Evolutionary conservation across 2,329 filamentous ascomycete species (phyloP).

Genomic region (Boeremia exigua): DNA sequence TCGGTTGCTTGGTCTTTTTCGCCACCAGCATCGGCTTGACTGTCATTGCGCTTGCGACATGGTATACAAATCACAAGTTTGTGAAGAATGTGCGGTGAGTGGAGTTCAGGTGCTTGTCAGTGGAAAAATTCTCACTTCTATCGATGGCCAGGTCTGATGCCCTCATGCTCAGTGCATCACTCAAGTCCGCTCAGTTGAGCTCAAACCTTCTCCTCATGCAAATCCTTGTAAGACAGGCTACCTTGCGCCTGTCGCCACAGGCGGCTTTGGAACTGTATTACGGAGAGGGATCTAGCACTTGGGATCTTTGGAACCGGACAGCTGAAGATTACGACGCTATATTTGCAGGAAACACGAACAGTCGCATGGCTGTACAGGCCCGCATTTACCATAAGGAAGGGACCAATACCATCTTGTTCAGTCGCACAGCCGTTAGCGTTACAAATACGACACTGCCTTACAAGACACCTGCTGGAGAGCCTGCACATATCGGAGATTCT

Average conservation of each 20-base stretch:
- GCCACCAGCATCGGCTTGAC: background rate
- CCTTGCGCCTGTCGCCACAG: constrained; percentile 66
- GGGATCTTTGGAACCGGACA: constrained; percentile 66
- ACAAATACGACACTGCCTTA: constrained; percentile 67
- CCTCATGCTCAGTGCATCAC: constrained; percentile 71
- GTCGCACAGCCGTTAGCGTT: constrained; percentile 56
- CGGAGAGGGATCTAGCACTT: constrained; percentile 58
- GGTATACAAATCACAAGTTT: constrained; percentile 1
- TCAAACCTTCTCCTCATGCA: constrained; percentile 81
- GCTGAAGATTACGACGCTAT: constrained; percentile 72
- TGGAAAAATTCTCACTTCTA: background rate
- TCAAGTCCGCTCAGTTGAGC: constrained; percentile 82
- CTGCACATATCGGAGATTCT: constrained; percentile 65
- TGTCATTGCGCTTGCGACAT: background rate
- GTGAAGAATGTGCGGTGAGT: background rate
- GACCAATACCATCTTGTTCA: constrained; percentile 55
- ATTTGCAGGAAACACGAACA: constrained; percentile 63
- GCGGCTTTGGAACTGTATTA: constrained; percentile 60
- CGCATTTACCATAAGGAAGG: constrained; percentile 72
- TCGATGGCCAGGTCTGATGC: constrained; percentile 18
- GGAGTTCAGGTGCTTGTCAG: background rate
- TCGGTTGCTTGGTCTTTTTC: background rate
- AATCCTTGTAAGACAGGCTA: constrained; percentile 73
- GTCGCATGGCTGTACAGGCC: constrained; percentile 69
- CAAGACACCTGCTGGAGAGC: constrained; percentile 61